A percentile compares a stretch with the other conserved stretches of the same genome.
These are phyloP conservation scores for Gloeopeniophorella convolvens DNA, from an alignment of 768 basidiomycete genomes.

Conservation along the genomic window DNA sequence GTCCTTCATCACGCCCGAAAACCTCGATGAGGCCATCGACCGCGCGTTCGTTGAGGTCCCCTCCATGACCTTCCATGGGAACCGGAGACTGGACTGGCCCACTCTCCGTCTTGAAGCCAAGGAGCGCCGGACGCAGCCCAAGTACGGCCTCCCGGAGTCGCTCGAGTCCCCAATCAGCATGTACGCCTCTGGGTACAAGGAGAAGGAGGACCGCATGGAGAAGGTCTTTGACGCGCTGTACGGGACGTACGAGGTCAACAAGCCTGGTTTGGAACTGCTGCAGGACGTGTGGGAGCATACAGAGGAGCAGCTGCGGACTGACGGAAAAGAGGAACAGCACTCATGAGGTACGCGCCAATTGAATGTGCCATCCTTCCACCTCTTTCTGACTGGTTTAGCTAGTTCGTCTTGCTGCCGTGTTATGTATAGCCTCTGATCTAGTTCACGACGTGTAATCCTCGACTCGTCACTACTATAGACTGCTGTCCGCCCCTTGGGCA, in stretches of 20 bases:
- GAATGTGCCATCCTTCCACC: neutral
- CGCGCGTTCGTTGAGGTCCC: slow-evolving; percentile 40
- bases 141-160: slow-evolving; percentile 14
- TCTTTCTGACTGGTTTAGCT: neutral
- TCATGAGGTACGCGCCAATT: neutral
- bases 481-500: too few relatives aligned
- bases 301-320: slow-evolving; percentile 12
- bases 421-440: too few relatives aligned
- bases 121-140: slow-evolving; percentile 13
- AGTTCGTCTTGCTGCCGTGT: neutral
- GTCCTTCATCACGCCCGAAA: slow-evolving; percentile 64
- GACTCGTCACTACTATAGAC: too few relatives aligned
- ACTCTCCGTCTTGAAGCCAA: slow-evolving; percentile 19
- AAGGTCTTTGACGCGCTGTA: slow-evolving; percentile 20
- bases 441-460: neutral
- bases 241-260: slow-evolving; percentile 13
- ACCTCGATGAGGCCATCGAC: slow-evolving; percentile 58
- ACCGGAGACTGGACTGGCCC: slow-evolving; percentile 17
- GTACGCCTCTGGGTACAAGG: neutral
- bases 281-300: slow-evolving; percentile 19
- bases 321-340: slow-evolving; percentile 3
- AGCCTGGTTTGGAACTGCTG: slow-evolving; percentile 18
- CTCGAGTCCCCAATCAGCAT: neutral
- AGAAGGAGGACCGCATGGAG: slow-evolving; percentile 5
- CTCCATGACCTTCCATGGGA: neutral